Percentiles rank a stretch among this genome's conserved stretches.
These are phyloP conservation scores for Sugiyamaella xylanicola DNA, from an alignment of 1,139 yeast species.

Conservation along the genomic window DNA sequence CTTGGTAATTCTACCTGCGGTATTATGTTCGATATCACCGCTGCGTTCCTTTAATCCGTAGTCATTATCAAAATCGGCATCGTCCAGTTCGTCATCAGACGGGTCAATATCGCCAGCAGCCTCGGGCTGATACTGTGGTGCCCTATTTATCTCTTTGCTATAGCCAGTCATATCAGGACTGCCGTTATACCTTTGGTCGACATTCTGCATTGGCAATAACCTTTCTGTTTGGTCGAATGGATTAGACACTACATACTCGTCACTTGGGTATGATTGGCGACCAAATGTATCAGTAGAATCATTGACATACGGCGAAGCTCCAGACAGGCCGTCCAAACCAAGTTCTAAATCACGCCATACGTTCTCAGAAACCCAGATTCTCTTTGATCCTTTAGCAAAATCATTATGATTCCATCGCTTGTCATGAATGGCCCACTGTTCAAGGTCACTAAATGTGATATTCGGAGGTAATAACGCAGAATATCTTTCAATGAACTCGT, in stretches of 20 bases:
- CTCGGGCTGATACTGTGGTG: not conserved
- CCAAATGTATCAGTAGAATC: slow-evolving; percentile 22
- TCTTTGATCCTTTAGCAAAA: slow-evolving; percentile 41
- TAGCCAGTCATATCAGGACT: slow-evolving; percentile 6
- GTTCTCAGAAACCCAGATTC: slow-evolving; percentile 44
- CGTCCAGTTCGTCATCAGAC: slow-evolving; percentile 29
- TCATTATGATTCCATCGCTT: slow-evolving; percentile 42
- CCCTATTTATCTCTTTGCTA: slow-evolving; percentile 11
- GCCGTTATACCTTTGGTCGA: not conserved
- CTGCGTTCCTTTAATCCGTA: slow-evolving; percentile 34
- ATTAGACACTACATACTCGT: slow-evolving; percentile 13
- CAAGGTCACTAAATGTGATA: slow-evolving; percentile 37
- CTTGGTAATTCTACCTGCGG: slow-evolving; percentile 27
- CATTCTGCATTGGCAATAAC: slow-evolving; percentile 10
- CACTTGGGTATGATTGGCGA: slow-evolving; percentile 12
- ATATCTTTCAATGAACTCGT: slow-evolving; percentile 44
- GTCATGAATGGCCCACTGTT: slow-evolving; percentile 44
- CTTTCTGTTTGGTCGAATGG: slow-evolving; percentile 17
- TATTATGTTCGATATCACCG: slow-evolving; percentile 26
- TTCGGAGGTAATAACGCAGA: slow-evolving; percentile 42
- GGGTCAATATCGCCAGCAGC: slow-evolving; percentile 31
- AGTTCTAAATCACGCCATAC: slow-evolving; percentile 45
- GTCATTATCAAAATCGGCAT: slow-evolving; percentile 33
- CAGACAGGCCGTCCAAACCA: slow-evolving; percentile 33
- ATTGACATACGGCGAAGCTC: slow-evolving; percentile 22